Conservation (phyloP, 108 stramenopile species). For the Cylindrotheca fusiformis region DNA sequence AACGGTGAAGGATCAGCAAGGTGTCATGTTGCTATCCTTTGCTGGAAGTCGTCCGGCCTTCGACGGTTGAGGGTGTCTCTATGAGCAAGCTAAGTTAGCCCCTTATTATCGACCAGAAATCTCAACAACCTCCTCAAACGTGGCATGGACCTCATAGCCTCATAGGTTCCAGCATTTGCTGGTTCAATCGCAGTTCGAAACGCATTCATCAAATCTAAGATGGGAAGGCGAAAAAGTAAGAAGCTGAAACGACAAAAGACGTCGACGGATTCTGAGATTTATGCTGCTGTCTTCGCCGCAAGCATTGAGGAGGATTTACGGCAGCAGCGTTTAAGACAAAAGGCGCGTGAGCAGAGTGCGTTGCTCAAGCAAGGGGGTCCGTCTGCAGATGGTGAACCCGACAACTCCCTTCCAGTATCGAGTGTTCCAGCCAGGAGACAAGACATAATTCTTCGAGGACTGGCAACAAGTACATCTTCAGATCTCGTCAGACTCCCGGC, state of each 20-base stretch:
- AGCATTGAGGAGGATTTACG: slow-evolving; percentile 30
- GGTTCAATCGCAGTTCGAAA: no score
- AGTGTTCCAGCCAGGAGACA: not conserved
- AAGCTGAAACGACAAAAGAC: slow-evolving; percentile 2
- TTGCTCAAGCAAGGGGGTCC: not conserved
- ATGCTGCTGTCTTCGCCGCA: not conserved
- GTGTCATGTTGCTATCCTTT: no score
- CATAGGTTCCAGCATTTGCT: no score
- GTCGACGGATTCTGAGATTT: not conserved
- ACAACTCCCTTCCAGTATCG: not conserved
- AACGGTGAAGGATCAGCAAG: no score
- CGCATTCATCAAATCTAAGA: no score
- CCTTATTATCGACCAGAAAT: no score
- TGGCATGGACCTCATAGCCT: no score
- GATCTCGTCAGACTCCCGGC: not conserved
- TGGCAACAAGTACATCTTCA: not conserved
- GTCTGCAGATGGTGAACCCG: not conserved
- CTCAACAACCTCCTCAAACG: no score
- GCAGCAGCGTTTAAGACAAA: slow-evolving; percentile 23
- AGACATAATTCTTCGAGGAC: not conserved
- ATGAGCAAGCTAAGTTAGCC: no score
- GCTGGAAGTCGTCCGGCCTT: no score
- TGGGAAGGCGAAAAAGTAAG: slow-evolving; percentile 7
- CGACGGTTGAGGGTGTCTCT: no score
- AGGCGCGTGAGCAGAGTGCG: slow-evolving; percentile 10